Base-by-base conservation (phyloP, 75 land plant genomes). In the Pseudotsuga menziesii region DNA sequence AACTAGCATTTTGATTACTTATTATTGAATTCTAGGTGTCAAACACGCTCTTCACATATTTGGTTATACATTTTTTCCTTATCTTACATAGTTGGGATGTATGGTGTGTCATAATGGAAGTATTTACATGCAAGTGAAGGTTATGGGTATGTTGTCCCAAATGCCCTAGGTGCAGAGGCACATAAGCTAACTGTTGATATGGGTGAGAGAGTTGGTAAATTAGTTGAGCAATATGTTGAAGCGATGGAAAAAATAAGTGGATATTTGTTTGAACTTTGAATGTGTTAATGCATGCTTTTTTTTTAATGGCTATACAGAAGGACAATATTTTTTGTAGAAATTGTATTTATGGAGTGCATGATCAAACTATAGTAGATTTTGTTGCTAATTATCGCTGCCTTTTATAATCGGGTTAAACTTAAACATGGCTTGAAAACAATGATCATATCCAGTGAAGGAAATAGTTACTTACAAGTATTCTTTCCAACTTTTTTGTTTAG, bases 401-500 rank as follows among this genome's bases (percentile, higher is more conserved):
- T 71, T 69, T 19, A 3, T 41, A 27, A n/a, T 29, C 77, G 93
- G 96, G 98, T 92, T 61, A 94, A 93, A 97, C n/a, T n/a, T n/a
- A 85, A 80, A 78, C 77, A n/a, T n/a, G n/a, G n/a, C n/a, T n/a
- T n/a, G n/a, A n/a, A n/a, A 74, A 95, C 99, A n/a, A 94, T 97
- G 99, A 78, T 77, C 62, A 85, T 94, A 41, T 94, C 98, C 2
- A 83, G 89, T 63, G 93, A 92, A 60, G 99, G 95, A 54, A 97
- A 97, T 85, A 69, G 77, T 13, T 97, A 97, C 85, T 61, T 97
- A 39, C 99, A 97, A 78, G 97, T 94, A 82, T 25, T 82, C 56
- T 13, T n/a, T n/a, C n/a, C n/a, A 8, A 22, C 1, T 19, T n/a
- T 78, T 32, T 3, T 41, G 27, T 75, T 41, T 16, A 60, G 20